phyloP scores from a whole-genome alignment of 2,329 filamentous ascomycete genomes.

The Xylariaceae sp. region DNA sequence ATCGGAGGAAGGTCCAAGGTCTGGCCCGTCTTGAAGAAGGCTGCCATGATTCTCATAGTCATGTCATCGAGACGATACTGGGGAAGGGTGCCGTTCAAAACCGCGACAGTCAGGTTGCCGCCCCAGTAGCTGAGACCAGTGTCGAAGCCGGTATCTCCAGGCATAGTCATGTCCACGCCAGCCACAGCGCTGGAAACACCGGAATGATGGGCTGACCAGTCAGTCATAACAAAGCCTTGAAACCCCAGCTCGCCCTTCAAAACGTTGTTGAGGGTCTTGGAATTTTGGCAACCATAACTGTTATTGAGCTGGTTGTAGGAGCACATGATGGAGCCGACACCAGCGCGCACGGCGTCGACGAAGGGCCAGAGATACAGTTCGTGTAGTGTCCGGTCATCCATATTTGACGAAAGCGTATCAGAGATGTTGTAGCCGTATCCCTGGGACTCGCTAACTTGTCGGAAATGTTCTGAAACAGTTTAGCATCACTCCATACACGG shows the following conservation, averaged over 20 bases:
- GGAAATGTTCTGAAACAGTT: constrained; percentile 56
- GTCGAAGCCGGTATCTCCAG: constrained; percentile 47
- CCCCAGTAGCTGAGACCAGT: constrained; percentile 72
- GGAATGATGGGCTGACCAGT: constrained; percentile 71
- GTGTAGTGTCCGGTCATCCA: constrained; percentile 67
- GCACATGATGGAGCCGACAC: constrained; percentile 58
- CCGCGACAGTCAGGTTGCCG: constrained; percentile 75
- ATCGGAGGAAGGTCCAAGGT: constrained; percentile 43
- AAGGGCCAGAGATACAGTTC: constrained; percentile 77
- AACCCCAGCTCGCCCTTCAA: constrained; percentile 76
- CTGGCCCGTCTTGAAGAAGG: constrained; percentile 59
- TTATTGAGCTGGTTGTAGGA: constrained; percentile 76
- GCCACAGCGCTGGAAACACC: constrained; percentile 60
- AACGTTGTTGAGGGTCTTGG: constrained; percentile 64
- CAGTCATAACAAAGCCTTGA: constrained; percentile 73
- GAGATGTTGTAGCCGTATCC: constrained; percentile 56
- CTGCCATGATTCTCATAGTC: constrained; percentile 72
- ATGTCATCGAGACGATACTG: constrained; percentile 88
- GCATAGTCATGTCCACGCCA: constrained; percentile 84
- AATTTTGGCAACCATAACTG: constrained; percentile 74
- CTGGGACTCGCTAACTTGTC: constrained; percentile 49
- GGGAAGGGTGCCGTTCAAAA: constrained; percentile 83
- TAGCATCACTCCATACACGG: constrained; percentile 9
- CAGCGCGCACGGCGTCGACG: constrained; percentile 61
- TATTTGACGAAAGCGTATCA: constrained; percentile 50